phyloP scores from a whole-genome alignment of 2,329 filamentous ascomycete species.

The Aspergillus brunneoviolaceus region DNA sequence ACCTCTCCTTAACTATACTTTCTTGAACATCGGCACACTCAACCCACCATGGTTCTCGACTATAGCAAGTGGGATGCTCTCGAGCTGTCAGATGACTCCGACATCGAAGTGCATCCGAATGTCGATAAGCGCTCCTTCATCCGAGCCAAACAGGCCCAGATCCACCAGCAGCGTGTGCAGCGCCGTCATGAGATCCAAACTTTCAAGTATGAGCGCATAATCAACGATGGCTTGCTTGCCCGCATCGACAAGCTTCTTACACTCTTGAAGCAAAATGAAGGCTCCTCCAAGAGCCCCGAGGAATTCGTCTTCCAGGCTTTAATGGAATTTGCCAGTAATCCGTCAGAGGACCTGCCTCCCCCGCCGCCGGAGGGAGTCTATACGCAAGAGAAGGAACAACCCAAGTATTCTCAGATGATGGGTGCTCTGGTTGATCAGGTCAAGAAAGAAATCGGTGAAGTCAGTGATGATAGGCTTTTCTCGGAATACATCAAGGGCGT shows the following conservation, averaged over 20 bases:
- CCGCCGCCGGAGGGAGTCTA: conserved; percentile 77
- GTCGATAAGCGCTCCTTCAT: conserved; percentile 99
- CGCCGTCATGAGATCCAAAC: conserved; percentile 87
- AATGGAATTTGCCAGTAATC: conserved; percentile 73
- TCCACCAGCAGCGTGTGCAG: conserved; percentile 84
- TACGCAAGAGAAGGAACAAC: conserved; percentile 69
- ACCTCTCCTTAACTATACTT: conserved; percentile 20
- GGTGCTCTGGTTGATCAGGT: conserved; percentile 92
- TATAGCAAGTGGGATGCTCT: conserved; percentile 72
- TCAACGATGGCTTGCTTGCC: conserved; percentile 86
- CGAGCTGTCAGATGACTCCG: conserved; percentile 96
- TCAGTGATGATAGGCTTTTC: conserved; percentile 67
- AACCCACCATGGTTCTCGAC: conserved; percentile 56
- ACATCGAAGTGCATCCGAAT: conserved; percentile 97
- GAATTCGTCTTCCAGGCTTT: conserved; percentile 86
- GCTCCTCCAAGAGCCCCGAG: conserved; percentile 64
- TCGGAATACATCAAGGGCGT: conserved; percentile 77
- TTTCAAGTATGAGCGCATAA: conserved; percentile 80
- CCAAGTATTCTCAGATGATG: conserved; percentile 96
- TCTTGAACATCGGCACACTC: conserved; percentile 3
- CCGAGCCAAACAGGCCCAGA: conserved; percentile 95
- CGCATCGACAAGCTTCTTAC: conserved; percentile 78
- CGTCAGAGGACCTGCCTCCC: conserved; percentile 72
- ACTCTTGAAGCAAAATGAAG: conserved; percentile 72
- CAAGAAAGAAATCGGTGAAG: conserved; percentile 76